A percentile compares a stretch with the other conserved stretches of the same genome.
These are phyloP conservation scores for Cladorrhinum sp. DNA, from an alignment of 2,329 filamentous ascomycete genomes.

Conservation along the genomic window DNA sequence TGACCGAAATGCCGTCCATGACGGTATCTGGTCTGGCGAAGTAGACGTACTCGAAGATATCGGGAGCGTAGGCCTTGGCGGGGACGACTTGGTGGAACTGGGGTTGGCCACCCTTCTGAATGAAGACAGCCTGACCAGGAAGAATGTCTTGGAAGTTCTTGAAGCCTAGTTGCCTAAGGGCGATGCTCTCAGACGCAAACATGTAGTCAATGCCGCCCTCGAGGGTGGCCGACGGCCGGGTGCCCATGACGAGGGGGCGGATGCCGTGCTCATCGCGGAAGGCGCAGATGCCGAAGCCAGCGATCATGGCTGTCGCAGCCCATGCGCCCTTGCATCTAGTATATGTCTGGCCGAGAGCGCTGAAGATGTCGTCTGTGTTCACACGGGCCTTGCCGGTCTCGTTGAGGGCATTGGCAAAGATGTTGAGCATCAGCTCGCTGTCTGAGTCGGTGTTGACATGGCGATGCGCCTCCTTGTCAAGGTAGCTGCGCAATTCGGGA, in stretches of 20 bases:
- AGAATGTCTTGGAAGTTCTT: constrained; percentile 70
- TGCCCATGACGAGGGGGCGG: constrained; percentile 76
- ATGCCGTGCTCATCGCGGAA: constrained; percentile 81
- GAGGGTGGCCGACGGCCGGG: constrained; percentile 61
- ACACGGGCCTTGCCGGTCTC: constrained; percentile 82
- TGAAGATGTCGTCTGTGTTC: constrained; percentile 77
- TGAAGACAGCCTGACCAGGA: constrained; percentile 82
- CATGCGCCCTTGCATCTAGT: constrained; percentile 71
- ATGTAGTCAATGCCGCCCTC: constrained; percentile 75
- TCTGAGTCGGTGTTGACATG: constrained; percentile 91
- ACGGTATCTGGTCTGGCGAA: constrained; percentile 77
- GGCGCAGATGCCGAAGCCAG: constrained; percentile 73
- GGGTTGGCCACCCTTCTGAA: constrained; percentile 71
- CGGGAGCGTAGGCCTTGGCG: constrained; percentile 69
- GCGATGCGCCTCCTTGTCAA: constrained; percentile 75
- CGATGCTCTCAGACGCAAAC: constrained; percentile 86
- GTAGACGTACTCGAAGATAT: constrained; percentile 87
- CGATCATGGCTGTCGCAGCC: constrained; percentile 82
- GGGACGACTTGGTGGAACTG: constrained; percentile 72
- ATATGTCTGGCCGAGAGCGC: constrained; percentile 69
- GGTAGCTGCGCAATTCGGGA: constrained; percentile 62
- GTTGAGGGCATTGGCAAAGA: constrained; percentile 80
- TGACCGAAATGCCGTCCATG: constrained; percentile 85
- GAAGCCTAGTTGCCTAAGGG: constrained; percentile 78
- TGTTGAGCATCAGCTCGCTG: constrained; percentile 82